A percentile compares a stretch with the other conserved stretches of the same genome.
phyloP scores from a whole-genome alignment of 768 basidiomycete genomes.

The Tylopilus sp. region DNA sequence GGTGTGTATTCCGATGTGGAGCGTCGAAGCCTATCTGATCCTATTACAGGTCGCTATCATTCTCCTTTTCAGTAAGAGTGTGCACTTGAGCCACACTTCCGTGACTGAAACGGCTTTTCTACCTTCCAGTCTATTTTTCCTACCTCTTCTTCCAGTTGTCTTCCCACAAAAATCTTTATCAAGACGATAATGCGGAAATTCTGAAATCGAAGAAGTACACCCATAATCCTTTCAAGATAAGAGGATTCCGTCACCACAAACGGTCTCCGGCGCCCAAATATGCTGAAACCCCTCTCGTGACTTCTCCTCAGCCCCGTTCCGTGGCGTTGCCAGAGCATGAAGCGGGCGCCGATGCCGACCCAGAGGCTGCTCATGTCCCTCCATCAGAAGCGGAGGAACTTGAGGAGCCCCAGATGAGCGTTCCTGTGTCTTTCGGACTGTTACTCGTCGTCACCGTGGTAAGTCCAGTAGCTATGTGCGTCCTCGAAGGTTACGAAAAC shows the following conservation, averaged over 20 bases:
- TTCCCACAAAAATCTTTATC: slow-evolving; percentile 73
- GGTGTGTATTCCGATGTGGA: slow-evolving; percentile 37
- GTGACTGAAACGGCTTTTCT: neutral
- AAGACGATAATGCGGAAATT: slow-evolving; percentile 39
- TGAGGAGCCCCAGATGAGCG: slow-evolving; percentile 51
- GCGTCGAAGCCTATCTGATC: slow-evolving; percentile 4
- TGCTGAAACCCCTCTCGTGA: slow-evolving; percentile 1
- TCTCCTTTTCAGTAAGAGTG: slow-evolving; percentile 65
- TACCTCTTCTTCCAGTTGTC: slow-evolving; percentile 79
- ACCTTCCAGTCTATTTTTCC: slow-evolving; percentile 58
- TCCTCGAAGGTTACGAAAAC: neutral
- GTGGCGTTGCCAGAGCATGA: neutral
- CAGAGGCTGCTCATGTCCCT: slow-evolving; percentile 4
- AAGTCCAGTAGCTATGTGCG: slow-evolving; percentile 20
- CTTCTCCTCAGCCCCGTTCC: slow-evolving; percentile 8
- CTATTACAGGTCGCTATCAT: slow-evolving; percentile 63
- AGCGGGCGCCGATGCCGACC: slow-evolving; percentile 1
- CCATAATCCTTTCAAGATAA: slow-evolving; percentile 36
- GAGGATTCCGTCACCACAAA: slow-evolving; percentile 17
- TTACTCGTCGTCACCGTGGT: slow-evolving; percentile 62
- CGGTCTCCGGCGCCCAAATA: neutral
- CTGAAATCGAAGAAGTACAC: slow-evolving; percentile 39
- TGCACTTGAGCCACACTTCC: neutral
- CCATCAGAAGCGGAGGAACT: slow-evolving; percentile 25
- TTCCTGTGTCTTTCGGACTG: slow-evolving; percentile 49